These are phyloP conservation scores for Phytomonas francai DNA, from an alignment of 208 protist genomes.

Conservation along the genomic window DNA sequence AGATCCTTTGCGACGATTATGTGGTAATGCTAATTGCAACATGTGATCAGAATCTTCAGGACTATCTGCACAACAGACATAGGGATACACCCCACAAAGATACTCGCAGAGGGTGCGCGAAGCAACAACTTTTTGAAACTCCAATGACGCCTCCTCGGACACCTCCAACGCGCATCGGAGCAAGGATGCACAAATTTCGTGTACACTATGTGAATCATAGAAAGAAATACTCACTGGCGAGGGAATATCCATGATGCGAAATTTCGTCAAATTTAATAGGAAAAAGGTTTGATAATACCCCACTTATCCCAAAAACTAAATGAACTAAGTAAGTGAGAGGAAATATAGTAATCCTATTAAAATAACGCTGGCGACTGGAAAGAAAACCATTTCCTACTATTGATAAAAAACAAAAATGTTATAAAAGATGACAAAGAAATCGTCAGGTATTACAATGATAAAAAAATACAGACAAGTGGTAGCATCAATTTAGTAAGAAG, in stretches of 20 bases:
- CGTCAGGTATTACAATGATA: constrained; percentile 2
- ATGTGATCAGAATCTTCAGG: not conserved
- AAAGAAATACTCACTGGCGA: not conserved
- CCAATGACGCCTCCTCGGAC: not conserved
- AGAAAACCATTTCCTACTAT: not conserved
- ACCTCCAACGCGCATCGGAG: not conserved
- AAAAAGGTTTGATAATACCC: too few relatives aligned
- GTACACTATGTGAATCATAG: not conserved
- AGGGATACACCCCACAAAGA: not conserved
- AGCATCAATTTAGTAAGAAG: not conserved
- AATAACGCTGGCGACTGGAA: not conserved
- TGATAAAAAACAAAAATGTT: not conserved
- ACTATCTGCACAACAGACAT: not conserved
- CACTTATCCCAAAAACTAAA: too few relatives aligned
- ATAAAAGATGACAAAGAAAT: not conserved
- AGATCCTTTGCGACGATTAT: not conserved
- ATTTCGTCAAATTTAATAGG: not conserved
- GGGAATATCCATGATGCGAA: not conserved
- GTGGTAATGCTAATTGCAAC: not conserved
- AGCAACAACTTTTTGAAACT: not conserved
- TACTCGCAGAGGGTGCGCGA: not conserved
- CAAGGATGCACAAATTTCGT: not conserved
- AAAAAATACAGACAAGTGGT: not conserved
- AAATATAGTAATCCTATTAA: too few relatives aligned
- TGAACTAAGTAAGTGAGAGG: too few relatives aligned